phyloP scores from a whole-genome alignment of 1,139 yeast genomes.

The Yamadazyma sp. region DNA sequence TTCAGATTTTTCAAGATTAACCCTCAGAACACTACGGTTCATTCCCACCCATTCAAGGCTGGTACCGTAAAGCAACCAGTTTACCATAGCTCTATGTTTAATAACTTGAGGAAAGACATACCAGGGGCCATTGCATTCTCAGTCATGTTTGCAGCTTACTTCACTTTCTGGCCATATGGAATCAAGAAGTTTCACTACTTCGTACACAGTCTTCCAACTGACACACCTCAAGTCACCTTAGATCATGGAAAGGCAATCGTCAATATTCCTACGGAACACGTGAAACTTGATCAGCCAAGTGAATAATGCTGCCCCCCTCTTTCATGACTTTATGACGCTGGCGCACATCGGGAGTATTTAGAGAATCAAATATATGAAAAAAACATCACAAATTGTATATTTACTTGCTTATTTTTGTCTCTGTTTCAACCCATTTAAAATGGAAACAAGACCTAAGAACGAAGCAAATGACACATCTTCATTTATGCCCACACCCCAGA shows the following conservation, averaged over 20 bases:
- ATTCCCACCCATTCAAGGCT: constrained; percentile 3
- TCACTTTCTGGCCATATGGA: constrained; percentile 20
- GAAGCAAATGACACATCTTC: constrained; percentile 50
- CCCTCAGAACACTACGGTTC: constrained; percentile 1
- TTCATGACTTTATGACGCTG: too few relatives aligned
- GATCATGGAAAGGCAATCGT: constrained; percentile 17
- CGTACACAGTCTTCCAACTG: constrained; percentile 17
- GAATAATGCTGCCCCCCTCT: constrained; percentile 19
- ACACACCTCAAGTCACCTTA: constrained; percentile 16
- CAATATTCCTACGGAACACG: constrained; percentile 20
- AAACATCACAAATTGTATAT: too few relatives aligned
- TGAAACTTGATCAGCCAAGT: constrained; percentile 16
- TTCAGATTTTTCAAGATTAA: constrained; percentile 2
- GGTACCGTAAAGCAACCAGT: constrained; percentile 3
- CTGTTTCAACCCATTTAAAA: constrained; percentile 53
- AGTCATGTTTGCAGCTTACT: constrained; percentile 12
- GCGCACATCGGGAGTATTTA: too few relatives aligned
- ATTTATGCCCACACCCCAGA: constrained; percentile 50
- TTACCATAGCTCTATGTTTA: constrained; percentile 5
- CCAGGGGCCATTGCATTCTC: constrained; percentile 18
- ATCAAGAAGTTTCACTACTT: constrained; percentile 13
- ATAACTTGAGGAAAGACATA: constrained; percentile 13
- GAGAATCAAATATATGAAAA: too few relatives aligned
- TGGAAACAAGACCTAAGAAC: constrained; percentile 73
- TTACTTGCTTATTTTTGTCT: too few relatives aligned